Evolutionary conservation across 1,139 yeast species (phyloP), one percentile per base, ranked within the genome.

Genomic region (Zygotorulaspora mrakii): DNA sequence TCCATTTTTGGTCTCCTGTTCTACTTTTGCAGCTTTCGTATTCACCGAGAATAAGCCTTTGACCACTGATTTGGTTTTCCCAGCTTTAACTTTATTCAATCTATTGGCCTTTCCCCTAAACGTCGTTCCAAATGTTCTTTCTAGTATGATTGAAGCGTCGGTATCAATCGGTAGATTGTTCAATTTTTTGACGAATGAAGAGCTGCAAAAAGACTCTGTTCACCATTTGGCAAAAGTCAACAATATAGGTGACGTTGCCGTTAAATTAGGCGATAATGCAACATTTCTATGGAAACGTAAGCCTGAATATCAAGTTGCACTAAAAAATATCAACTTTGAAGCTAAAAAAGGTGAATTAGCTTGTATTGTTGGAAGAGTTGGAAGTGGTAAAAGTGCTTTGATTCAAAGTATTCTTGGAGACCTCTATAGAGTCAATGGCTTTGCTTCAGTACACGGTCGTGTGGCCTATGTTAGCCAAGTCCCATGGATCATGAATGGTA

Each of bases 401-500:
- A 71, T 91, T 50, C 94, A 86, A 62, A 79, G 94, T 14, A 69
- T 88, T 28, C 68, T 91, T 31, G 98, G 97, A 51, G 95, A 89
- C 55, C 71, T 89, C 48, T 81, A 84, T 64, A 83, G 85, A 62
- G 72, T 82, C 20, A 76, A 77, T 39, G 98, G 98, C 40, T 67
- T 73, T 26, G 94, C 86, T 2, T 69, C 69, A 24, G 74, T 84
- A 22, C 82, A 77, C 54, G 98, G 98, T 38, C 73, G 75, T 33
- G 71, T 88, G 30, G 96, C 97, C 0, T 91, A 89, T 64, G 96
- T 85, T 31, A 83, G 96, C 3, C 98, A 91, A 66, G 70, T 74
- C n/a, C 79, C 97, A 2, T 91, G 97, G 97, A 87, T 91, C 46
- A 86, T 87, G 86, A 91, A 91, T 59, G 96, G 95, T 33, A 71